Evolutionary conservation across 768 basidiomycete species (phyloP).

Genomic region (Rubroboletus satanas): DNA sequence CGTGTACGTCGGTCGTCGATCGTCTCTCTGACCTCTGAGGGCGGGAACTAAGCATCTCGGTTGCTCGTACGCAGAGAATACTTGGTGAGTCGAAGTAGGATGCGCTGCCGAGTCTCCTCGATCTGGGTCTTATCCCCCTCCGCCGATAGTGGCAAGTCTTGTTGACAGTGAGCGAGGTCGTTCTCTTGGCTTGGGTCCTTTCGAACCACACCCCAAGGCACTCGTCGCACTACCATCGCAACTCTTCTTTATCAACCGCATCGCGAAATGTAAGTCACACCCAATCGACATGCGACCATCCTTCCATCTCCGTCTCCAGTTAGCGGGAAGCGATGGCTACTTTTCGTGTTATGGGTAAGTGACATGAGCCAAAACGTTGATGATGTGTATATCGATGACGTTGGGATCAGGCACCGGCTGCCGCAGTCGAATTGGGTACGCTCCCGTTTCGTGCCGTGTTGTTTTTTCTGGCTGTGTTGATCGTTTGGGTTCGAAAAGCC

Average conservation of each 20-base stretch:
- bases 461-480: not conserved
- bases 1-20: conserved; percentile 4
- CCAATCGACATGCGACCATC: not conserved
- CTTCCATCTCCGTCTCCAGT: conserved; percentile 4
- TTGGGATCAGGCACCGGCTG: conserved; percentile 13
- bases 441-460: not conserved
- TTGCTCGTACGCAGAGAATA: conserved; percentile 5
- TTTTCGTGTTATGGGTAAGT: conserved; percentile 13
- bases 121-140: not conserved
- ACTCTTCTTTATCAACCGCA: conserved; percentile 18
- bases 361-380: not conserved
- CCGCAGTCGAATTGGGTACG: conserved; percentile 15
- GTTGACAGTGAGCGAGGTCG: conserved; percentile 12
- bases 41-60: not conserved
- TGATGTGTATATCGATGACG: not conserved
- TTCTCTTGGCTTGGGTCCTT: not conserved
- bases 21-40: not conserved
- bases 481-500: conserved; percentile 1
- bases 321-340: conserved; percentile 10
- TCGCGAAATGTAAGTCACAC: conserved; percentile 14
- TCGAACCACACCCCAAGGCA: not conserved
- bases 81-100: conserved; percentile 6
- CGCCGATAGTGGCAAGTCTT: conserved; percentile 18
- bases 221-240: conserved; percentile 18
- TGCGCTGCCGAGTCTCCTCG: not conserved